Evolutionary conservation across 805 yeast species (phyloP), one percentile per base, ranked within the genome.

Genomic region (Debaryomyces prosopidis): DNA sequence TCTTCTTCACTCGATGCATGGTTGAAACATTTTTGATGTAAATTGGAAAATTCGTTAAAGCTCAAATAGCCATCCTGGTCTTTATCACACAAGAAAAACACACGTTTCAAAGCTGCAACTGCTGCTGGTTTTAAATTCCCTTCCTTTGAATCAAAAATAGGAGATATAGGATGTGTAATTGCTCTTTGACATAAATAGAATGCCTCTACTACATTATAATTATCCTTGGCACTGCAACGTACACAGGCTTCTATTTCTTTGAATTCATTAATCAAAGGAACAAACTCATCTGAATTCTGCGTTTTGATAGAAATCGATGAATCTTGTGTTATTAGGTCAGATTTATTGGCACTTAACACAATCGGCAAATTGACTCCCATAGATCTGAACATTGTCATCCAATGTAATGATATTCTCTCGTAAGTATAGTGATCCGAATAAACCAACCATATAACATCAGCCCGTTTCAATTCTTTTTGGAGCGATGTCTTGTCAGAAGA

Each of bases 241-340:
- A 94, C 82, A 55, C 97, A 92, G 0, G 96, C 85, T 60, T 91
- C 98, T 17, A 92, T 86, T 57, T 94, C 98, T 62, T 94, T 92
- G 68, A 86, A 94, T 59, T 94, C 97, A 57, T 88, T 82, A 60
- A 91, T 69, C 31, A 92, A 71, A 0, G 96, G 96, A 4, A 89
- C 75, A 66, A 91, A 85, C 57, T 94, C 97, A 40, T 90, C 96
- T 31, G 81, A 76, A 48, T 70, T 68, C 49, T 61, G 69, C 28
- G 60, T 54, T 46, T 63, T 63, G 35, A 82, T 74, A 1, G 71
- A 60, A 6, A 71, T 65, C 30, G 77, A 79, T 0, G 79, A 68
- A 38, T 78, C 80, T 12, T 68, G 56, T 0, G 72, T 63, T 1
- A 59, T 41, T 47, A 45, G 58, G 46, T 87, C 95, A 15, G 84